Base-by-base conservation (phyloP, 208 protist species). In the Plasmodiophora brassicae region DNA sequence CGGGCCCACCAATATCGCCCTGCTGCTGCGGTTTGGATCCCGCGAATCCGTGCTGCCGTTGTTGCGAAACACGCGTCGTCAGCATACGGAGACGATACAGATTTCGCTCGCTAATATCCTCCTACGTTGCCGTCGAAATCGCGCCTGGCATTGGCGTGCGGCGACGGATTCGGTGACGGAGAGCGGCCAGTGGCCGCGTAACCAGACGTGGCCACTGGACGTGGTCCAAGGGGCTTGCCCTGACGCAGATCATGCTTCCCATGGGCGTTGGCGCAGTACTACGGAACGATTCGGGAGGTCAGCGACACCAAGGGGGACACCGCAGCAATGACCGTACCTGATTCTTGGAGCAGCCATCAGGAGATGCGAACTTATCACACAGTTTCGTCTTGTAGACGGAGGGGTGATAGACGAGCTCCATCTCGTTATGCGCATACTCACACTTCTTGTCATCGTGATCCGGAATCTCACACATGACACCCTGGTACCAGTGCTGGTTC, bases 401-500 rank as follows among this genome's bases (percentile, higher is more conserved):
- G 14, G 65, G 65, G n/a, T 78, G 65, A 38, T 78, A 78, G 14
- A 32, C n/a, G 32, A 78, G 41, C 41, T 78, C 65, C 65, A 78
- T 78, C 65, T 78, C 65, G n/a, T 78, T 78, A 32, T 78, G 65
- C 20, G 65, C 65, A 32, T 44, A 78, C 65, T 78, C 65, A 32
- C 65, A 78, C n/a, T 78, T 78, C 65, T 78, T 78, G n/a, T 78
- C 65, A 5, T 78, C 65, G 41, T 78, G 65, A 5, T 78, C n/a
- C 10, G 65, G 14, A 5, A 78, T 78, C n/a, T 78, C 65, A 78
- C 65, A 78, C 5, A 78, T 78, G 41, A 78, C 65, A 5, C 65
- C 65, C 20, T 78, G 65, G n/a, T 78, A 78, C 65, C 65, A 78
- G n/a, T 78, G 65, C 65, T 78, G 65, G 41, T 78, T 78, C 65